Evolutionary conservation across 306 rosid genomes (phyloP).

Genomic region (Inga leiocalycina): DNA sequence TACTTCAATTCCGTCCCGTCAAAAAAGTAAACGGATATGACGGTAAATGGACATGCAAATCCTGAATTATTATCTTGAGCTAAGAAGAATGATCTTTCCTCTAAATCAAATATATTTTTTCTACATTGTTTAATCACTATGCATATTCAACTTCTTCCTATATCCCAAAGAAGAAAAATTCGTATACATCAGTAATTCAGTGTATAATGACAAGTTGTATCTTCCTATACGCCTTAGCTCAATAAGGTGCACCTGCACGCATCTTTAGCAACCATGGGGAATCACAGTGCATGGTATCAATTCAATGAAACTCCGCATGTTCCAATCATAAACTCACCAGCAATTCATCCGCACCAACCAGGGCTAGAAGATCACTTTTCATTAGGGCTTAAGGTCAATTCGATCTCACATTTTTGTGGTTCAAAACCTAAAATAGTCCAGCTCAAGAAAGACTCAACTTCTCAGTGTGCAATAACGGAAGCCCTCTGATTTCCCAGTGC

Average conservation of each 20-base stretch:
- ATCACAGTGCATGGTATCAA: constrained; percentile 23
- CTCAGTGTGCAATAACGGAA: constrained; percentile 10
- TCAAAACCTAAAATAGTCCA: constrained; percentile 12
- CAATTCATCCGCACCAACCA: constrained; percentile 10
- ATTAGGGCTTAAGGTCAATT: constrained; percentile 24
- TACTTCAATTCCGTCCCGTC: neutral
- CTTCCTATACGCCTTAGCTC: constrained; percentile 16
- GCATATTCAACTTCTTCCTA: neutral
- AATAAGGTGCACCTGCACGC: constrained; percentile 31
- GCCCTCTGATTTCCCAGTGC: neutral
- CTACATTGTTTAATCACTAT: neutral
- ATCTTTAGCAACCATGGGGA: constrained; percentile 8
- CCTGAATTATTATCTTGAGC: neutral
- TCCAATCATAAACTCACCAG: constrained; percentile 25
- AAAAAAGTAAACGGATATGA: neutral
- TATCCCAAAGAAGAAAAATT: neutral
- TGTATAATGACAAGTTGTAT: neutral
- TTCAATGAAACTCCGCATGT: constrained; percentile 17
- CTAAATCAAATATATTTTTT: constrained; percentile 32
- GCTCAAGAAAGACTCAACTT: constrained; percentile 28
- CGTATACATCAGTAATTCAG: constrained; percentile 32
- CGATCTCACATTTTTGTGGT: constrained; percentile 24
- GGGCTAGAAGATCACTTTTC: neutral
- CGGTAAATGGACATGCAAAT: neutral
- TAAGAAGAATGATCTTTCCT: constrained; percentile 1